phyloP scores from a whole-genome alignment of 345 rosid genomes.

The Melaleuca alternifolia region DNA sequence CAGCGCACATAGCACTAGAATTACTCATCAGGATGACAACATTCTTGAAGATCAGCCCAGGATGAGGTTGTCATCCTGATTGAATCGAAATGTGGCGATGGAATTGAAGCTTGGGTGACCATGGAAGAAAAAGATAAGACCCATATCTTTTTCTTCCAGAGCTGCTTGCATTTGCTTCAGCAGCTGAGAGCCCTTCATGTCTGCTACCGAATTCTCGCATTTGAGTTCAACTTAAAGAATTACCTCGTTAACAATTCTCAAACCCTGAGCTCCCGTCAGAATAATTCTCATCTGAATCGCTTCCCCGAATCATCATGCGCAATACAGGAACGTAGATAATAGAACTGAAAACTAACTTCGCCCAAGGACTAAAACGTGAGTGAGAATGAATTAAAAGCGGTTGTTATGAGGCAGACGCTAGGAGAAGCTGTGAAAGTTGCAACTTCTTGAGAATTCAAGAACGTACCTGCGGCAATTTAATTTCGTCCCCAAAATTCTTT shows the following conservation, averaged over 20 bases:
- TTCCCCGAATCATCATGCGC: background rate
- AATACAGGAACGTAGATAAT: background rate
- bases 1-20: slow-evolving; percentile 6
- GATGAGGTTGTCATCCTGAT: background rate
- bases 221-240: background rate
- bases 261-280: background rate
- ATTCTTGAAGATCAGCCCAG: too few relatives aligned
- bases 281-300: background rate
- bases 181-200: background rate
- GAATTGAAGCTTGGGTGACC: slow-evolving; percentile 21
- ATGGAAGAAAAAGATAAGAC: slow-evolving; percentile 3
- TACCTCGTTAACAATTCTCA: background rate
- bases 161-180: slow-evolving; percentile 7
- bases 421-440: background rate
- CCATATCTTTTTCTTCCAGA: background rate
- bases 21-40: too few relatives aligned
- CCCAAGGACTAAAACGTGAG: background rate
- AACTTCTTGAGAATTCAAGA: background rate
- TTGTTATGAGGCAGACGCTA: background rate
- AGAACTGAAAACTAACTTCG: background rate
- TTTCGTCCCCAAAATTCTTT: background rate
- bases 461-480: background rate
- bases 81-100: slow-evolving; percentile 5
- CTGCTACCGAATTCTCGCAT: background rate
- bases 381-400: background rate